phyloP scores from a whole-genome alignment of 176 grass and related monocot genomes.

The Eleusine indica region DNA sequence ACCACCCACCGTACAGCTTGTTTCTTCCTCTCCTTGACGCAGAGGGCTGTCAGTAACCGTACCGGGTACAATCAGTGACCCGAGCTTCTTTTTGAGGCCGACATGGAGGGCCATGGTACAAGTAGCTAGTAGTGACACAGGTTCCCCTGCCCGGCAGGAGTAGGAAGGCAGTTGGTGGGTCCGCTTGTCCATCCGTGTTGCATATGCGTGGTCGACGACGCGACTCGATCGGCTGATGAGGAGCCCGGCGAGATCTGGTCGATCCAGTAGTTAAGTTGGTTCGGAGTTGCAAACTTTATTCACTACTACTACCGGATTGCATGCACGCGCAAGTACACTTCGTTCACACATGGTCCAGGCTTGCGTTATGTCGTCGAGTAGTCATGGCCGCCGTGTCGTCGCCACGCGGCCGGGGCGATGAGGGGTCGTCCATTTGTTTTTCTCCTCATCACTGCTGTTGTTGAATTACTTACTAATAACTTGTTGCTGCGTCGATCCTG shows the following conservation, averaged over 20 bases:
- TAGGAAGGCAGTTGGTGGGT: no score
- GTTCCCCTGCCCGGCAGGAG: not conserved
- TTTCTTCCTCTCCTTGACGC: no score
- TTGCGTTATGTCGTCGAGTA: not conserved
- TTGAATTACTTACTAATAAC: no score
- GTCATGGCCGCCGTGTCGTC: slow-evolving; percentile 1
- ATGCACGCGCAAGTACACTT: slow-evolving; percentile 31
- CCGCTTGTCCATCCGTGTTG: not conserved
- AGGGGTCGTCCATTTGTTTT: no score
- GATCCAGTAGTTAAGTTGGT: slow-evolving; percentile 5
- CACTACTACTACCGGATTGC: slow-evolving; percentile 9
- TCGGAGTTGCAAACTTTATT: slow-evolving; percentile 37
- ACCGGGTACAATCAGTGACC: not conserved
- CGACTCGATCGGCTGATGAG: no score
- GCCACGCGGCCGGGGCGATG: no score
- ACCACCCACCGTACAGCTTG: no score
- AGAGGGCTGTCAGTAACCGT: no score
- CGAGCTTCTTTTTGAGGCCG: not conserved
- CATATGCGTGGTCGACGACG: not conserved
- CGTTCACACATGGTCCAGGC: not conserved
- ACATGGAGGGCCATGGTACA: not conserved
- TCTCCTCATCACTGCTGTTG: no score
- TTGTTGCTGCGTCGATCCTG: no score
- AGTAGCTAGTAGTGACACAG: no score
- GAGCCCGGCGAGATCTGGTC: slow-evolving; percentile 12